A percentile compares a stretch with the other conserved stretches of the same genome.
Evolutionary conservation across 495 filamentous ascomycete genomes (phyloP).

Genomic region (Jackrogersella multiformis): DNA sequence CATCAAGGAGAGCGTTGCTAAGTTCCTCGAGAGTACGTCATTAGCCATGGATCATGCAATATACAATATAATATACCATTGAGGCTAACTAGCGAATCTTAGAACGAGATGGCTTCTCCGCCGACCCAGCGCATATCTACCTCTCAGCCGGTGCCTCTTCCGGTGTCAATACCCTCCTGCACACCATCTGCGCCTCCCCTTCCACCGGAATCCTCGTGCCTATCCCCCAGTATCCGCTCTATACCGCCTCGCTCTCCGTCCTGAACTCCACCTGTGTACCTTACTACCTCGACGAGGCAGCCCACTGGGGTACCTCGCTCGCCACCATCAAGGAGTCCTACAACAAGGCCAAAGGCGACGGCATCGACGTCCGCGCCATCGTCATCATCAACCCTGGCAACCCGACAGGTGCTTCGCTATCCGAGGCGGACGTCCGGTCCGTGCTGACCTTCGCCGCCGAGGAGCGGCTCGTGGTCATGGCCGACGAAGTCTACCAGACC

Average conservation of each 20-base stretch:
- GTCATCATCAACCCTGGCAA: conserved; percentile 99
- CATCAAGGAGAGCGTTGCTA: conserved; percentile 87
- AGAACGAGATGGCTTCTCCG: conserved; percentile 86
- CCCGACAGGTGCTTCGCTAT: conserved; percentile 88
- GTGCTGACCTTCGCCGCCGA: conserved; percentile 86
- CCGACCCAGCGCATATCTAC: conserved; percentile 81
- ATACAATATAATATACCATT: conserved; percentile 5
- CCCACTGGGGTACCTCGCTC: conserved; percentile 87
- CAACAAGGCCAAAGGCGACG: conserved; percentile 73
- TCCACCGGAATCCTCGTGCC: conserved; percentile 89
- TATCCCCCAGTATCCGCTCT: conserved; percentile 97
- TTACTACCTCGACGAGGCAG: conserved; percentile 88
- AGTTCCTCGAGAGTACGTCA: conserved; percentile 82
- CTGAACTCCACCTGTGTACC: conserved; percentile 88
- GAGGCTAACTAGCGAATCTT: conserved; percentile 20
- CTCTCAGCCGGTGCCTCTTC: conserved; percentile 90
- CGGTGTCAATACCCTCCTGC: conserved; percentile 90
- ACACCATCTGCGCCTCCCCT: conserved; percentile 83
- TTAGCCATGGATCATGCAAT: too few species aligned
- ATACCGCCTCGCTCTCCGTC: conserved; percentile 90
- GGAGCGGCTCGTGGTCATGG: conserved; percentile 86
- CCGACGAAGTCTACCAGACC: conserved; percentile 99
- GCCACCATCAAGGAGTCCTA: conserved; percentile 74
- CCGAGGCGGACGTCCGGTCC: conserved; percentile 76
- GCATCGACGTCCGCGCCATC: conserved; percentile 87